These are phyloP conservation scores for Candida ortonii DNA, from an alignment of 805 yeast species.

Conservation along the genomic window DNA sequence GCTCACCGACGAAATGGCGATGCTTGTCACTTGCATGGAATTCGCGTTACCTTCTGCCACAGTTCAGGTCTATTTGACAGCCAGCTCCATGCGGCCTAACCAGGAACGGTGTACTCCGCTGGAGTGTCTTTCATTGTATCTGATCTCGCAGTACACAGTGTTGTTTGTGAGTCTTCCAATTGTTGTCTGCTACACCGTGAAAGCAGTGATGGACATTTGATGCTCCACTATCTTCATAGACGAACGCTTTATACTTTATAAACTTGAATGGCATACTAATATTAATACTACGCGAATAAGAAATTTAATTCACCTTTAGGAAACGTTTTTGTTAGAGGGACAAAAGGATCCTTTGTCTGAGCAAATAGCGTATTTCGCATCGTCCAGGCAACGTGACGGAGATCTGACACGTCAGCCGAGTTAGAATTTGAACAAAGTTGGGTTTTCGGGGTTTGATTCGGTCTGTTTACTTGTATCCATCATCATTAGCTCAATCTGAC, in stretches of 20 bases:
- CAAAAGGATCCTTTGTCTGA: too few species aligned
- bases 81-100: constrained; percentile 52
- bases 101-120: constrained; percentile 42
- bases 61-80: constrained; percentile 56
- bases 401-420: too few species aligned
- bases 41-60: constrained; percentile 58
- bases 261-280: too few species aligned
- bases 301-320: too few species aligned
- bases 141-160: constrained; percentile 47
- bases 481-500: not conserved
- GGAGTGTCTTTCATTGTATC: constrained; percentile 53
- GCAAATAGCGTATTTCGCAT: too few species aligned
- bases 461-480: too few species aligned
- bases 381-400: too few species aligned
- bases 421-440: too few species aligned
- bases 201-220: constrained; percentile 26
- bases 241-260: too few species aligned
- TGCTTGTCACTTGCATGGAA: constrained; percentile 46
- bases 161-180: constrained; percentile 49
- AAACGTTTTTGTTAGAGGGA: too few species aligned
- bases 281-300: too few species aligned
- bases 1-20: constrained; percentile 40
- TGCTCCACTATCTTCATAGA: constrained; percentile 1
- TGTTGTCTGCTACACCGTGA: constrained; percentile 43
- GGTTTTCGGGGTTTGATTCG: too few species aligned